Conservation (phyloP, 495 filamentous ascomycete genomes). For the Lindgomyces ingoldianus region DNA sequence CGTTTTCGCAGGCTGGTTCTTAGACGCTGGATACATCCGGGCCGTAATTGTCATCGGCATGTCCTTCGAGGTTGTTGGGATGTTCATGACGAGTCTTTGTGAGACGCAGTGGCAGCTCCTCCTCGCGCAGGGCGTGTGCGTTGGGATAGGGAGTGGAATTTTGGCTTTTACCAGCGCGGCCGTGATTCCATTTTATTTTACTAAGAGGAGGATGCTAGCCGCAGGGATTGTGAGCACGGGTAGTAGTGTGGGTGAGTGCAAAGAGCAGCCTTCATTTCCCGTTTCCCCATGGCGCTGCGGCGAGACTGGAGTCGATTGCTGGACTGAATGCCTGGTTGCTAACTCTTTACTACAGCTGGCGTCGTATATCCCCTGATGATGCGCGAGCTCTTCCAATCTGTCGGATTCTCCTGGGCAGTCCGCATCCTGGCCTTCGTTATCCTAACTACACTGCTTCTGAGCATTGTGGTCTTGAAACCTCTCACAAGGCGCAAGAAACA, state of each 20-base stretch:
- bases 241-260: constrained; percentile 43
- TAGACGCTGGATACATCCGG: constrained; percentile 39
- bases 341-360: background rate
- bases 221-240: constrained; percentile 17
- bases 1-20: constrained; percentile 29
- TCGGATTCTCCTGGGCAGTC: constrained; percentile 26
- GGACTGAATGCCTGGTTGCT: background rate
- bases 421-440: constrained; percentile 20
- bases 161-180: constrained; percentile 11
- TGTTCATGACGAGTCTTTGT: constrained; percentile 14
- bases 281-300: no score
- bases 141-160: constrained; percentile 10
- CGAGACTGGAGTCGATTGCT: no score
- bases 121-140: constrained; percentile 21
- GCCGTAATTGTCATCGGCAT: constrained; percentile 17
- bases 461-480: constrained; percentile 3
- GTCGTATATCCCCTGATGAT: constrained; percentile 20
- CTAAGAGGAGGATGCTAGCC: constrained; percentile 15
- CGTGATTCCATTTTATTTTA: constrained; percentile 16
- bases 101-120: constrained; percentile 9
- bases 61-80: background rate
- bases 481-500: constrained; percentile 35
- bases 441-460: background rate
- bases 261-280: no score
- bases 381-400: constrained; percentile 9